Base-by-base conservation (phyloP, 2,329 filamentous ascomycete species). In the Arthrobotrys sphaeroides region DNA sequence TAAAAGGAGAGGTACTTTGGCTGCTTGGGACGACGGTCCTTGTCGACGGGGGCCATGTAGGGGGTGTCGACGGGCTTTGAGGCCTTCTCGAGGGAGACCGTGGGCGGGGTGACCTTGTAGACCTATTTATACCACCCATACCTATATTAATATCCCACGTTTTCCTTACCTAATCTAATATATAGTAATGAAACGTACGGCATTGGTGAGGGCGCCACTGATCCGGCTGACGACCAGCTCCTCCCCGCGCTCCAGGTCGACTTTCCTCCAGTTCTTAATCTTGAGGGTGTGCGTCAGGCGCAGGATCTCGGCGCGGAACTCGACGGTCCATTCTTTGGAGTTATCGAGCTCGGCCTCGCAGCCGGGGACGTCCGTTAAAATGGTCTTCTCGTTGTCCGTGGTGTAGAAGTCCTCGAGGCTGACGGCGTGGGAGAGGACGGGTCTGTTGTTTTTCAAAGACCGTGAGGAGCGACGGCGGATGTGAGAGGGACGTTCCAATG, bases 131-230 rank as follows among this genome's bases (percentile, higher is more conserved):
- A 43, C 12, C 9, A 61, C 26, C 28, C n/a, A n/a, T n/a, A n/a
- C n/a, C n/a, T n/a, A n/a, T n/a, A 53, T 16, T 13, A 28, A 20
- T 13, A 51, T 22, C 24, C 10, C 38, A 26, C 42, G 3, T 57
- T 42, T 53, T 43, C 13, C 13, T 5, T 12, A 2, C 24, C 4
- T 20, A 38, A 20, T 7, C 16, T 3, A 5, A n/a, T 40, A 5
- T n/a, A 40, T n/a, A 12, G 12, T 40, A 33, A n/a, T n/a, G n/a
- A n/a, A n/a, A n/a, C 77, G 55, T 55, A 80, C 94, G 9, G 94
- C 93, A 81, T 99, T 99, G 18, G 95, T 99, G 78, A 99, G 84
- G 6, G 95, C 95, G 75, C 95, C 95, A 81, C 94, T 97, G 26
- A 96, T 85, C 57, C 92, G 87, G 82, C 91, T 87, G 4, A 95